Evolutionary conservation across 805 yeast genomes (phyloP), one percentile per base, ranked within the genome.

Genomic region (Candida michaelii): DNA sequence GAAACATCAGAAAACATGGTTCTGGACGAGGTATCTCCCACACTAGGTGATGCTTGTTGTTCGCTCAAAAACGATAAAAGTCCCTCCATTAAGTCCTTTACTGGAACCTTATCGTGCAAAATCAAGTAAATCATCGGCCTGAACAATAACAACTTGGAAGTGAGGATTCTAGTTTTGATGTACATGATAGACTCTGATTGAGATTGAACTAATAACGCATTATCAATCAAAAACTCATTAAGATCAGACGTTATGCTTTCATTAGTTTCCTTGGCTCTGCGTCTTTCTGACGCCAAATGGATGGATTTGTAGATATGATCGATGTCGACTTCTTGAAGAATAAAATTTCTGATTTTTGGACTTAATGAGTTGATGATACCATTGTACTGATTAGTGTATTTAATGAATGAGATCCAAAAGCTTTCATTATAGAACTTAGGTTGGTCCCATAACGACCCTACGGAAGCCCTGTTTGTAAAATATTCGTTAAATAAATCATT

Each of bases 151-250:
- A 69, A 43, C 38, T 65, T 65, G 17, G 71, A 65, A 3, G 55
- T 40, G 4, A 67, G 36, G 12, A 69, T 57, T 23, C 74, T 47
- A 1, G 72, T 64, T 41, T 68, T 67, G 36, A 66, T 65, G 50
- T 55, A 67, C 59, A 67, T 66, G 18, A 68, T 56, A 2, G 63
- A 49, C 43, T 67, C 73, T 2, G 66, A 61, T 43, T 66, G 71
- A 3, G 66, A 59, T 27, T 56, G 52, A 30, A 62, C 53, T 31
- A 62, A 50, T 30, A 63, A 40, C 36, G 65, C 68, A 31, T 65
- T 64, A 42, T 65, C 66, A 6, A 64, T 53, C 23, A 63, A 48
- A 35, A 62, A 67, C 40, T 63, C 71, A 27, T 63, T 68, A 29
- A 66, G 50, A 30, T 50, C 54, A 31, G 59, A 59, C 2, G 49